Evolutionary conservation across 2,329 filamentous ascomycete species (phyloP).

Genomic region (Phyllosticta citribraziliensis): DNA sequence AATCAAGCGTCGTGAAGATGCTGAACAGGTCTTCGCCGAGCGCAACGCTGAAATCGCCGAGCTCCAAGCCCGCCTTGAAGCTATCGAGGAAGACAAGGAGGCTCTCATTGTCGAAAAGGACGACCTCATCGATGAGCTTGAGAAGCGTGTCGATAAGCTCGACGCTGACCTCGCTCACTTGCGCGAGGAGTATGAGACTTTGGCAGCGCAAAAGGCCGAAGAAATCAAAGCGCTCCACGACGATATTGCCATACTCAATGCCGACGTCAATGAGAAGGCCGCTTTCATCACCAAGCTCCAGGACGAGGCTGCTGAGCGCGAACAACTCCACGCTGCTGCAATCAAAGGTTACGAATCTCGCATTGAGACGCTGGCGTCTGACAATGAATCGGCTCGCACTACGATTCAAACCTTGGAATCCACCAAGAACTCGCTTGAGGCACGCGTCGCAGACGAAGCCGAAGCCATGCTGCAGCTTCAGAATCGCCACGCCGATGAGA

Average conservation of each 20-base stretch:
- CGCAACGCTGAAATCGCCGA: constrained; percentile 25
- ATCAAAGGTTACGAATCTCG: constrained; percentile 21
- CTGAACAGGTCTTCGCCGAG: constrained; percentile 26
- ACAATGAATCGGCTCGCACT: constrained; percentile 8
- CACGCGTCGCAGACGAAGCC: constrained; percentile 25
- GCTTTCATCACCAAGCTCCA: constrained; percentile 20
- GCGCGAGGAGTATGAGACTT: constrained; percentile 20
- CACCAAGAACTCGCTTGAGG: constrained; percentile 22
- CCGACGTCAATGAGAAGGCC: constrained; percentile 23
- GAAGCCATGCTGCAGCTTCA: constrained; percentile 26
- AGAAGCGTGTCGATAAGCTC: constrained; percentile 25
- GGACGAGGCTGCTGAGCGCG: constrained; percentile 22
- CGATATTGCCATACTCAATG: constrained; percentile 27
- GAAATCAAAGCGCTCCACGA: constrained; percentile 18
- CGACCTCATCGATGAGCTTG: constrained; percentile 22
- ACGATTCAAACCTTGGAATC: constrained; percentile 17
- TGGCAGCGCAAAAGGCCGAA: constrained; percentile 20
- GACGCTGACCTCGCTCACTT: constrained; percentile 25
- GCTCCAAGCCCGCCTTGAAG: constrained; percentile 24
- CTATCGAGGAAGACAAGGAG: constrained; percentile 21
- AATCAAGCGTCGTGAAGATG: constrained; percentile 26
- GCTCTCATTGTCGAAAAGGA: constrained; percentile 24
- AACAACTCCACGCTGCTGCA: constrained; percentile 17
- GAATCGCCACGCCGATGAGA: constrained; percentile 22
- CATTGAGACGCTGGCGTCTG: constrained; percentile 18